Evolutionary conservation across 768 basidiomycete genomes (phyloP), one percentile per base, ranked within the genome.

Genomic region (Tremella fuciformis): DNA sequence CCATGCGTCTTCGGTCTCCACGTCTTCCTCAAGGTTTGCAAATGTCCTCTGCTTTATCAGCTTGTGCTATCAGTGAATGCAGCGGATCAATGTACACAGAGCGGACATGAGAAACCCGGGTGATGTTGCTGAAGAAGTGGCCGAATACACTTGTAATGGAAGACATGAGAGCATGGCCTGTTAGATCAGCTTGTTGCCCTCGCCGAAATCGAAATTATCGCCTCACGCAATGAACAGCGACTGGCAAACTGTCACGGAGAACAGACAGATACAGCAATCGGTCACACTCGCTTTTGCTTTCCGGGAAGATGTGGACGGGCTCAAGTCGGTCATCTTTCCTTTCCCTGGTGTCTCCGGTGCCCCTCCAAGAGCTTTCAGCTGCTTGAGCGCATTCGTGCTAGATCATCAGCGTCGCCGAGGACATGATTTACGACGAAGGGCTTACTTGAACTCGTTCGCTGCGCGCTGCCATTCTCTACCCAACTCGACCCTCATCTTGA

Each of bases 191-290:
- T 21, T 8, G 21, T 25, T 38, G 21, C 16, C 44, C 2, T 8
- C 37, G 13, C 37, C 29, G 29, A 11, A 24, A 2, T 29, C 11
- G 21, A 50, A 18, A 19, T 1, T 37, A 22, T 7, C 29, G 69
- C 76, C n/a, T 63, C 47, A 77, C 25, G 94, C 91, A 73, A 99
- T 93, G 80, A 99, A 97, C 49, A 98, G 84, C 0, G 91, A 88
- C 78, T 99, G 94, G 62, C 87, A 89, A 74, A 97, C 92, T 0
- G 90, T 88, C 0, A 98, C 91, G 21, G 85, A 80, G 80, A 94
- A 99, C 24, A 88, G 78, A 74, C 94, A 96, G 73, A 97, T 94
- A 73, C 92, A 94, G 78, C 91, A 97, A 68, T 97, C 92, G 1
- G 78, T 79, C 24, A 79, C 75, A 62, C 74, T 74, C 4, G 66